Percentiles rank a stretch among this genome's conserved stretches.
These are phyloP conservation scores for Termitomyces sp. DNA, from an alignment of 768 basidiomycete genomes.

Conservation along the genomic window DNA sequence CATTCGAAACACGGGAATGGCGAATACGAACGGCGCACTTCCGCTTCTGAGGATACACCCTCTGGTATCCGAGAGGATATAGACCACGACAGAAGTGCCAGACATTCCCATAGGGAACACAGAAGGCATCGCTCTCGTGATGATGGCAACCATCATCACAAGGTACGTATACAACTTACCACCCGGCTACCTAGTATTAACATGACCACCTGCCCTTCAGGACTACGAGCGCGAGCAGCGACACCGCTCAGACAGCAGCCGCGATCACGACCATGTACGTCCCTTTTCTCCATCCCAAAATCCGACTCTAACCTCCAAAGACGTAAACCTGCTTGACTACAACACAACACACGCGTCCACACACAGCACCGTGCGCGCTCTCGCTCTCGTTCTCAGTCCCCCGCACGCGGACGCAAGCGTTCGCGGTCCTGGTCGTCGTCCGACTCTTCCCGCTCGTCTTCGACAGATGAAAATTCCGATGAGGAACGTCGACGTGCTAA, in stretches of 20 bases:
- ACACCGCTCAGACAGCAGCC: not conserved
- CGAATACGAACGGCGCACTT: not conserved
- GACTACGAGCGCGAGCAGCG: not conserved
- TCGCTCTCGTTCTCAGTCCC: not conserved
- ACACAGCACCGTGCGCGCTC: constrained; percentile 8
- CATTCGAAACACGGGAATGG: not conserved
- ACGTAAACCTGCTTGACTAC: not conserved
- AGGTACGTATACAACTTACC: not conserved
- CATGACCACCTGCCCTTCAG: not conserved
- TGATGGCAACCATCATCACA: not conserved
- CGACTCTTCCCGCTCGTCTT: constrained; percentile 8
- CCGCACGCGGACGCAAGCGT: constrained; percentile 5
- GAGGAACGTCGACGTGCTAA: constrained; percentile 4
- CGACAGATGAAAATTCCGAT: not conserved
- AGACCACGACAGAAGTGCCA: not conserved
- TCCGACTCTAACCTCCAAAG: constrained; percentile 18
- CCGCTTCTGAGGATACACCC: not conserved
- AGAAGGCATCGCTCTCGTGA: not conserved
- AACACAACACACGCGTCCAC: not conserved
- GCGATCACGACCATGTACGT: constrained; percentile 15
- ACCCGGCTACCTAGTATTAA: not conserved
- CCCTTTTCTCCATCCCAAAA: not conserved
- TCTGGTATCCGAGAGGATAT: constrained; percentile 4
- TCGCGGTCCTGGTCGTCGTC: constrained; percentile 7
- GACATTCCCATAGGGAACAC: not conserved